Evolutionary conservation across 768 basidiomycete species (phyloP).

Genomic region (Hysterangium stoloniferum): DNA sequence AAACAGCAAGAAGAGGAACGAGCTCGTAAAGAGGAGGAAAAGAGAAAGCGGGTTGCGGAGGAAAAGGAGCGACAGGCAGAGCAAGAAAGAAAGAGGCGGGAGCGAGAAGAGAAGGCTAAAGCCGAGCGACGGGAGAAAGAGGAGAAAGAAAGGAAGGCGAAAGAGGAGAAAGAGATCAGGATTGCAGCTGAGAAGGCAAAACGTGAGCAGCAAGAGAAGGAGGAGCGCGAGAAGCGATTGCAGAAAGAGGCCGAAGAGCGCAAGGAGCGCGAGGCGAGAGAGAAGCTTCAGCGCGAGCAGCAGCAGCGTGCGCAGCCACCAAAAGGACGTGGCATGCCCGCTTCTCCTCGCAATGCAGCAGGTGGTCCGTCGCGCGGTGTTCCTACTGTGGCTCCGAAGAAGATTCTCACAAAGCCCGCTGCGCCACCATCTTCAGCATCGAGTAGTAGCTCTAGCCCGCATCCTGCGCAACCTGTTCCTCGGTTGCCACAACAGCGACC

Average conservation of each 20-base stretch:
- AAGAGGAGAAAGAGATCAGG: slow-evolving; percentile 58
- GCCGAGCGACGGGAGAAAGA: slow-evolving; percentile 48
- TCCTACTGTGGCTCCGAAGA: slow-evolving; percentile 8
- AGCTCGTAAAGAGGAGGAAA: slow-evolving; percentile 76
- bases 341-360: slow-evolving; percentile 6
- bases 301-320: slow-evolving; percentile 3
- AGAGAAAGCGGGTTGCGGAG: slow-evolving; percentile 64
- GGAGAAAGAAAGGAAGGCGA: slow-evolving; percentile 54
- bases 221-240: slow-evolving; percentile 45
- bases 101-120: slow-evolving; percentile 58
- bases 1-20: slow-evolving; percentile 80
- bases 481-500: slow-evolving; percentile 6
- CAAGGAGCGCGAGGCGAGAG: slow-evolving; percentile 26
- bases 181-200: slow-evolving; percentile 38
- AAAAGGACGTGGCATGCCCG: slow-evolving; percentile 6
- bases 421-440: background rate
- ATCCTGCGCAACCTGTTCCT: slow-evolving; percentile 1
- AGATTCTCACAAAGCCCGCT: slow-evolving; percentile 11
- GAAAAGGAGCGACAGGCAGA: slow-evolving; percentile 77
- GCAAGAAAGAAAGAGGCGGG: slow-evolving; percentile 63
- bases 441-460: background rate
- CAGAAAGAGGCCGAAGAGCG: slow-evolving; percentile 59
- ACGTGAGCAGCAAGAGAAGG: slow-evolving; percentile 44
- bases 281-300: slow-evolving; percentile 15
- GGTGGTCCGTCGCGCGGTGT: slow-evolving; percentile 3